Evolutionary conservation across 768 basidiomycete species (phyloP).

Genomic region (Auricularia heimuer): DNA sequence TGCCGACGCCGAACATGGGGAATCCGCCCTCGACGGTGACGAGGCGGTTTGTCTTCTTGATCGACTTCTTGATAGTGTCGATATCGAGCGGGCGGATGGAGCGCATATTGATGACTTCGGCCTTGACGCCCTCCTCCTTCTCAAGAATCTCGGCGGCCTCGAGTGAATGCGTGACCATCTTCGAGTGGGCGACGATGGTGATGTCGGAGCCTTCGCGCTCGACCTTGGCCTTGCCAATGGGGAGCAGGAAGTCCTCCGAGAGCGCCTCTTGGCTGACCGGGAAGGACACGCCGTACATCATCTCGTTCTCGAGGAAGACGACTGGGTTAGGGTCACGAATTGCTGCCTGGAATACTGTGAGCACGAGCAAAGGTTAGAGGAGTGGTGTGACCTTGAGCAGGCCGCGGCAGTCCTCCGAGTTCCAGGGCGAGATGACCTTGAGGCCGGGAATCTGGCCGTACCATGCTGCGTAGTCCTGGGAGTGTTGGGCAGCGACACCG

Average conservation of each 20-base stretch:
- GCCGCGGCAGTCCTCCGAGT: slow-evolving; percentile 98
- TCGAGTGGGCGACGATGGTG: slow-evolving; percentile 95
- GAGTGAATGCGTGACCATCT: slow-evolving; percentile 91
- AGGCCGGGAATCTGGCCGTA: slow-evolving; percentile 88
- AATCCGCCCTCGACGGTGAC: slow-evolving; percentile 96
- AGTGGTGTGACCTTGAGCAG: slow-evolving; percentile 66
- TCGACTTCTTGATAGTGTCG: slow-evolving; percentile 90
- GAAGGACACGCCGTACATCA: slow-evolving; percentile 96
- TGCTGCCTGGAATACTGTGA: slow-evolving; percentile 48
- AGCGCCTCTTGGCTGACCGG: slow-evolving; percentile 92
- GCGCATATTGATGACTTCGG: slow-evolving; percentile 95
- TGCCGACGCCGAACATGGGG: slow-evolving; percentile 97
- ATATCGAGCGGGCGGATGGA: slow-evolving; percentile 96
- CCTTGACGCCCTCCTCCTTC: slow-evolving; percentile 87
- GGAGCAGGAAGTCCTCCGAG: slow-evolving; percentile 89
- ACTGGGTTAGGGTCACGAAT: slow-evolving; percentile 98
- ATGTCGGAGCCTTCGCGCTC: slow-evolving; percentile 89
- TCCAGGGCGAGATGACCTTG: slow-evolving; percentile 97
- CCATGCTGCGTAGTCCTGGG: slow-evolving; percentile 96
- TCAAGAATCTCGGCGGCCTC: slow-evolving; percentile 90
- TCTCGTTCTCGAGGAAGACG: slow-evolving; percentile 98
- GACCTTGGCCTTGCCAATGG: slow-evolving; percentile 96
- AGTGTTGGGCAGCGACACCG: slow-evolving; percentile 95
- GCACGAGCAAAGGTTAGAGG: neutral
- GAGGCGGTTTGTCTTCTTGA: slow-evolving; percentile 98